Base-by-base conservation (phyloP, 2,329 filamentous ascomycete species). In the Escovopsis sp. region DNA sequence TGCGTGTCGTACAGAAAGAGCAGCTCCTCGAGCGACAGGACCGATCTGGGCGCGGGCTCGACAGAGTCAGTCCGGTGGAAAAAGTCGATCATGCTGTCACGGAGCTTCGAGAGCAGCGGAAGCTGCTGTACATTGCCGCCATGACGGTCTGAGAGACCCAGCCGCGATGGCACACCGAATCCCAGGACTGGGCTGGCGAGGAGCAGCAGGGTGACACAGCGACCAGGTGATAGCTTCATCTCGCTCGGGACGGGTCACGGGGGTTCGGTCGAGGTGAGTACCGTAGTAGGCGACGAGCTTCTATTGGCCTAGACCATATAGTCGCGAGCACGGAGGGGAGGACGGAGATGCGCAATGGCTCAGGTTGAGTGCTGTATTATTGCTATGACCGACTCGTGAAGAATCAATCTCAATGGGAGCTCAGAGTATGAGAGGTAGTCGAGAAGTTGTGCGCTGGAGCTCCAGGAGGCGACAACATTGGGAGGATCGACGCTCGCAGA, bases 1-100 rank as follows among this genome's bases (percentile, higher is more conserved):
- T 95, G 80, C 47, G 81, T 75, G 47, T 77, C 76, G 57, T 94
- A 94, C 48, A 65, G 64, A 25, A 56, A 62, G 25, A 64, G 57
- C 25, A 65, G 48, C 37, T 52, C 58, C 44, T 50, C 57, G 47
- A 52, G 49, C 40, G 53, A 46, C 42, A 53, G 30, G 27, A 50
- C 47, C n/a, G 45, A 43, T 27, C 46, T 39, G 24, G 42, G 20
- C 3, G 35, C 29, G 35, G 51, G 45, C 40, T 59, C 59, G 29
- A 53, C 56, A 2, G 60, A 59, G 48, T 64, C 63, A 7, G 59
- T 57, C 11, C 71, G 68, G 44, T 74, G 73, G 35, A 74, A 51
- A 25, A 68, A 57, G 48, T 72, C 68, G 32, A 73, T 60, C 35
- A 63, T 62, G 29, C 60, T 60, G 48, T 74, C 67, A 46, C 71